Evolutionary conservation across 805 yeast species (phyloP), one percentile per base, ranked within the genome.

Genomic region (Candida tibetensis): DNA sequence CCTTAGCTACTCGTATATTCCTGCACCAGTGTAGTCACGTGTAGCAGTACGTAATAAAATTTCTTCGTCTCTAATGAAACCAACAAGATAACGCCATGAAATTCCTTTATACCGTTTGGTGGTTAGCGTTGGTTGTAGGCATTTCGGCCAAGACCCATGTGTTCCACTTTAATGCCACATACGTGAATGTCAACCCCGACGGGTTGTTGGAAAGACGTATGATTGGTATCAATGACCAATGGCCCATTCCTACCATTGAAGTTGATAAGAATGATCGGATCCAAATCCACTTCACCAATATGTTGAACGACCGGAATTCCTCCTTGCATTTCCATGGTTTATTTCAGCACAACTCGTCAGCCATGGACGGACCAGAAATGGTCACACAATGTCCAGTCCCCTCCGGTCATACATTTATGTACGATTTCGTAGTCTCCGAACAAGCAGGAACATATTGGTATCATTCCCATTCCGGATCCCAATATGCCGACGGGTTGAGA

Each of bases 401-500:
- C 3, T 71, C 73, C 10, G 69, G 69, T 2, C 48, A 45, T 4
- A 52, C 63, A 2, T 63, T 69, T 35, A 39, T 61, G 14, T 69
- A 70, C 48, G 60, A 70, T 49, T 70, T 70, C 42, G 57, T 59
- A 4, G 67, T 65, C 4, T 40, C 42, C 14, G 58, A 60, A 36
- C 71, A 66, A 41, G 50, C 54, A 1, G 71, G 72, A 14, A 58
- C 62, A 5, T 58, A 49, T 44, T 85, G 95, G 95, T 85, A 84
- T 58, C 95, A 85, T 57, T 79, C 88, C 4, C 95, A 85, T 51
- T 70, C 81, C 27, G 89, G 87, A 0, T 66, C 84, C 10, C 93
- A 85, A 53, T 85, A 85, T 50, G 77, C 84, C 39, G 95, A 85
- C 58, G 95, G 95, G 0, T 61, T 85, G 43, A 70, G 91, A 49